These are phyloP conservation scores for Uronychia setigera DNA, from an alignment of 73 alveolate genomes.

Conservation along the genomic window DNA sequence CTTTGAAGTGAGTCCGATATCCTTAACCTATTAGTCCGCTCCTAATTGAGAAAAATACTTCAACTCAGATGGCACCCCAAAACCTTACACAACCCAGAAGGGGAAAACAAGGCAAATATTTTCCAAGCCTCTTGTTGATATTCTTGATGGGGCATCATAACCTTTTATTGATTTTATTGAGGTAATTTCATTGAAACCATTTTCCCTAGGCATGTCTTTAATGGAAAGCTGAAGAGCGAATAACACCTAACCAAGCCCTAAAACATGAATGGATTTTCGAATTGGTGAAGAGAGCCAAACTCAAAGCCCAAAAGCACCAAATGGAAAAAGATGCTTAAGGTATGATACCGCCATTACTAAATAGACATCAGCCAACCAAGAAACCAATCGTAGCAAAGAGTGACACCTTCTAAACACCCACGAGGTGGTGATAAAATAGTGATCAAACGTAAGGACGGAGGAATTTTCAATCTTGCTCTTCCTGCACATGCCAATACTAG, in stretches of 20 bases:
- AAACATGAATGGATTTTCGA: conserved; percentile 74
- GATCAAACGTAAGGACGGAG: no score
- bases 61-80: conserved; percentile 55
- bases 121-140: conserved; percentile 46
- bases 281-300: not conserved
- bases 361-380: no score
- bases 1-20: not conserved
- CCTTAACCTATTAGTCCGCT: not conserved
- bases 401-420: no score
- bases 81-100: conserved; percentile 70
- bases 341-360: no score
- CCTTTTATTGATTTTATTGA: conserved; percentile 64
- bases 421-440: no score
- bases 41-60: conserved; percentile 2
- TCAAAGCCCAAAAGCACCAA: not conserved
- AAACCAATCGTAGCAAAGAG: no score
- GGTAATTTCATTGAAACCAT: not conserved
- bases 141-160: conserved; percentile 33
- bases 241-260: conserved; percentile 78
- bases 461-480: no score
- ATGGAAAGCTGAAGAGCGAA: conserved; percentile 83
- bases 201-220: conserved; percentile 56
- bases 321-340: no score
- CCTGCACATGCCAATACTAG: no score
- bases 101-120: conserved; percentile 73